Base-by-base conservation (phyloP, 192 early-diverging fungal genomes). In the Borealophlyctis nickersoniae region DNA sequence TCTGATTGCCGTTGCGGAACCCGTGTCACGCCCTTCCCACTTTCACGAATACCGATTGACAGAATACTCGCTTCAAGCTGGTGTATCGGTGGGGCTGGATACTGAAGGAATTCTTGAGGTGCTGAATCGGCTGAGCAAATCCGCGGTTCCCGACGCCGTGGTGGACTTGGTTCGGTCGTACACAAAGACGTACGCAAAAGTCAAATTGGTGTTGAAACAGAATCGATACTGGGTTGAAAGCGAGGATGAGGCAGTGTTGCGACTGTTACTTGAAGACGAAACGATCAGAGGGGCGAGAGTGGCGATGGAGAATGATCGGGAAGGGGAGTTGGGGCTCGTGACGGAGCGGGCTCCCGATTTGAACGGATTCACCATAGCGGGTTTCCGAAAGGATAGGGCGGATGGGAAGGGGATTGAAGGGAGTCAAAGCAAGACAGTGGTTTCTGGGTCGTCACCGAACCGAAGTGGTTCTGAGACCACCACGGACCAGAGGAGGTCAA, bases 151-250 rank as follows among this genome's bases (percentile, higher is more conserved):
- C 9, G 73, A 84, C 3, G 69, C 80, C 22, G 82, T 98, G 57
- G 79, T 84, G 2, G 73, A 87, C 31, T 83, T 91, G 28, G 93
- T 99, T 60, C 77, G 84, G 16, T 69, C 84, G 58, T 90, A 88
- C 69, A 98, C 98, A 35, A 66, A 83, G 2, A 91, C 88, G 0
- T 98, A 92, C 60, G 98, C 94, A 16, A 98, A 98, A 76, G 92
- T 97, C 31, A 97, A 97, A 66, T 81, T 99, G 9, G 93, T 99
- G 0, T 73, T 98, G 55, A 98, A 98, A 69, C 85, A 95, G 63
- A 96, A 96, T 72, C 79, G 86, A 26, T 98, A 92, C 74, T 96
- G 84, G 77, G 88, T 99, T 19, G 98, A 99, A 76, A 92, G 89
- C 4, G 84, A 81, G 31, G 83, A 98, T 66, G 81, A 91, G 29